Conservation (phyloP, 78 protist species). For the Dictyostelium citrinum region DNA sequence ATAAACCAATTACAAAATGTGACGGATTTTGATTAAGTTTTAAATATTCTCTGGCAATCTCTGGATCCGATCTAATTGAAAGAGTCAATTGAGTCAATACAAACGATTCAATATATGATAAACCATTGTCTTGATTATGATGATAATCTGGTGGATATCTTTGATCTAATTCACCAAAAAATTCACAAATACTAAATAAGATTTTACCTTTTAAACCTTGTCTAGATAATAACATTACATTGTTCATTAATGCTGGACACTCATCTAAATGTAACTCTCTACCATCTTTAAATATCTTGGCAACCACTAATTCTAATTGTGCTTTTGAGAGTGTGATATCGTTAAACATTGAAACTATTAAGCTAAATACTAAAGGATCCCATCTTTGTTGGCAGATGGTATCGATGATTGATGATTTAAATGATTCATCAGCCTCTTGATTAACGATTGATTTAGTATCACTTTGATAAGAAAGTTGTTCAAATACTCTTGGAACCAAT, state of each 20-base stretch:
- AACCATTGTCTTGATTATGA: background rate
- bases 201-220: slow-evolving; percentile 52
- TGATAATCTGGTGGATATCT: background rate
- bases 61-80: slow-evolving; percentile 28
- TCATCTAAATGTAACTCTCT: background rate
- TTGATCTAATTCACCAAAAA: background rate
- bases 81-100: background rate
- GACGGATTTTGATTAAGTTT: background rate
- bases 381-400: background rate
- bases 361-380: background rate
- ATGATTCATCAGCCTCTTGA: background rate
- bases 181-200: background rate
- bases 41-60: slow-evolving; percentile 34
- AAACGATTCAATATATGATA: background rate
- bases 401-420: background rate
- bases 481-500: slow-evolving; percentile 20
- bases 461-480: background rate
- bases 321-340: slow-evolving; percentile 10
- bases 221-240: slow-evolving; percentile 14
- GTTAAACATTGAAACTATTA: background rate
- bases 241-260: background rate
- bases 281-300: background rate
- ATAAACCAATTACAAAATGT: background rate
- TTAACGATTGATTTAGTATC: background rate
- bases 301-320: background rate